Conservation (phyloP, 1,284 basidiomycete species). For the Apiotrichum gamsii region DNA sequence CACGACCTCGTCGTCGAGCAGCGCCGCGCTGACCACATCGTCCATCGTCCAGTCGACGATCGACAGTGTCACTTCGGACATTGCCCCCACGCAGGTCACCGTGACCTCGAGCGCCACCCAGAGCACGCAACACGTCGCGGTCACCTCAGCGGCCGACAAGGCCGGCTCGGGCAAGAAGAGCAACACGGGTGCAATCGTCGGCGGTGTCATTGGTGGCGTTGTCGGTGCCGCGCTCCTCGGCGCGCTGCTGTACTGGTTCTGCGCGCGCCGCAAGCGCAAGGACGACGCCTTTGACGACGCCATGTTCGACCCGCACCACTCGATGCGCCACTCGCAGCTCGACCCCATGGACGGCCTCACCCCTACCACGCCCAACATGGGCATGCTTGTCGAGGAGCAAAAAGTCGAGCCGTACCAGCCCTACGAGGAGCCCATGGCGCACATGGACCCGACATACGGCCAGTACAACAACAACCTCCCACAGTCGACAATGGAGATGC, state of each 20-base stretch:
- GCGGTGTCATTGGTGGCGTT: constrained; percentile 47
- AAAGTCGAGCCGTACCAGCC: constrained; percentile 24
- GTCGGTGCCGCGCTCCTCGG: constrained; percentile 33
- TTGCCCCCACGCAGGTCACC: neutral
- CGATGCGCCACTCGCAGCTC: constrained; percentile 34
- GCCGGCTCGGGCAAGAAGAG: neutral
- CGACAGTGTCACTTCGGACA: neutral
- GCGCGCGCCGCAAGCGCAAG: constrained; percentile 28
- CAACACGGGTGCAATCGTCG: constrained; percentile 44
- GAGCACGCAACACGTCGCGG: too few species aligned
- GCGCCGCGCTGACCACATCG: neutral
- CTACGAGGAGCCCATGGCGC: constrained; percentile 2
- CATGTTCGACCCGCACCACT: constrained; percentile 43
- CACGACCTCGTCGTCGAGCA: neutral
- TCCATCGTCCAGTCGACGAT: neutral
- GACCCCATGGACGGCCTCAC: constrained; percentile 40
- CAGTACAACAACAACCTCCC: neutral
- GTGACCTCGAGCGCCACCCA: neutral
- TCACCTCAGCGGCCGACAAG: neutral
- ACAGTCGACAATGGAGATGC: neutral
- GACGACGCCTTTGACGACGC: constrained; percentile 45
- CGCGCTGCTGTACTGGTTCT: constrained; percentile 37
- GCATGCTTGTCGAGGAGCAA: constrained; percentile 11
- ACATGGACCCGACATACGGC: neutral
- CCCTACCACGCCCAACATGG: constrained; percentile 29